Percentiles rank a stretch among this genome's conserved stretches.
phyloP scores from a whole-genome alignment of 257 asterid species.

The Solanum peruvianum region DNA sequence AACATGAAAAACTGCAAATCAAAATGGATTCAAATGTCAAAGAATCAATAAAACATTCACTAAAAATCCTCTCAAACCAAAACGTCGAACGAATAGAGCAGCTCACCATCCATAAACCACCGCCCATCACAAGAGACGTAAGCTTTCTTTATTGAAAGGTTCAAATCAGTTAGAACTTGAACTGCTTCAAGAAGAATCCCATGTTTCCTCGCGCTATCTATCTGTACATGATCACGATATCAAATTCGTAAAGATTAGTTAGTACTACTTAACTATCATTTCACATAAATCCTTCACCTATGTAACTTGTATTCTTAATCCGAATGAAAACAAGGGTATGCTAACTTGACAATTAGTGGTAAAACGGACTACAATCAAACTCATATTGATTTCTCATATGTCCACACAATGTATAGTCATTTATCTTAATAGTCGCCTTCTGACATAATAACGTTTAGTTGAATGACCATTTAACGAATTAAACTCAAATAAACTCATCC shows the following conservation, averaged over 20 bases:
- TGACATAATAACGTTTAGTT: background rate
- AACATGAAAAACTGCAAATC: constrained; percentile 80
- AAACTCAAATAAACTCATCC: background rate
- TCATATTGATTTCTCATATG: background rate
- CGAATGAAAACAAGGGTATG: background rate
- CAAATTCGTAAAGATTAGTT: background rate
- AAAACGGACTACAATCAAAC: background rate
- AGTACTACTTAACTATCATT: background rate
- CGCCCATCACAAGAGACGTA: constrained; percentile 88
- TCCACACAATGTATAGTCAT: background rate
- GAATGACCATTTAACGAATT: background rate
- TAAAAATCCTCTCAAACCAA: too few relatives aligned
- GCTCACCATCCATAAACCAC: constrained; percentile 98
- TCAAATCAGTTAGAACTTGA: constrained; percentile 78
- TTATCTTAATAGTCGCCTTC: background rate
- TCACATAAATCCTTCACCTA: background rate
- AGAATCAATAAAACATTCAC: background rate
- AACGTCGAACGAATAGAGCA: background rate
- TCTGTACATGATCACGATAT: constrained; percentile 20
- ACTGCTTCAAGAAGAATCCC: constrained; percentile 89
- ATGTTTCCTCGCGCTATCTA: constrained; percentile 84
- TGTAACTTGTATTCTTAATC: background rate
- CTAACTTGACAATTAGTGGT: background rate
- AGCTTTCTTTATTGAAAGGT: constrained; percentile 85
- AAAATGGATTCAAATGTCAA: constrained; percentile 11